Evolutionary conservation across 2,329 filamentous ascomycete species (phyloP).

Genomic region (Colletotrichum liaoningense): DNA sequence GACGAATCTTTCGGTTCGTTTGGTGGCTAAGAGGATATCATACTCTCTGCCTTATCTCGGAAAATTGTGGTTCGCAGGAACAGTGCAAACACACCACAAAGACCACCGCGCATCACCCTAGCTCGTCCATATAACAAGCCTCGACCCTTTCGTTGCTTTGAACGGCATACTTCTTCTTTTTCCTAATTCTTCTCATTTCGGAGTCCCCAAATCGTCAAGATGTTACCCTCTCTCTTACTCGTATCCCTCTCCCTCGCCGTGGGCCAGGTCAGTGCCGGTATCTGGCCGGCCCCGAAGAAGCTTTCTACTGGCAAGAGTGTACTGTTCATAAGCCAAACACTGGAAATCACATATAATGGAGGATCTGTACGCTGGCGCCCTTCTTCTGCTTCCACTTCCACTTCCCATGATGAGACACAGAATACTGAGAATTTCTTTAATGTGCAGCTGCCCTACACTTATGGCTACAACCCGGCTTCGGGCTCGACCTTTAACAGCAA

Average conservation of each 20-base stretch:
- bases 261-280: slow-evolving; percentile 55
- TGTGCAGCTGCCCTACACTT: slow-evolving; percentile 60
- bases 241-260: slow-evolving; percentile 53
- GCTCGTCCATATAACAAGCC: slow-evolving; percentile 16
- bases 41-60: background rate
- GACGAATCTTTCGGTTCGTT: background rate
- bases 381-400: slow-evolving; percentile 41
- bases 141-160: background rate
- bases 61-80: background rate
- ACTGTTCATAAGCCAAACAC: slow-evolving; percentile 63
- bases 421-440: slow-evolving; percentile 48
- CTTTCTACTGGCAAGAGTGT: slow-evolving; percentile 63
- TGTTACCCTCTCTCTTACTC: slow-evolving; percentile 48
- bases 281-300: slow-evolving; percentile 68
- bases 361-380: slow-evolving; percentile 62
- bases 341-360: slow-evolving; percentile 70
- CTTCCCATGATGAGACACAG: slow-evolving; percentile 33
- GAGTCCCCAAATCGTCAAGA: slow-evolving; percentile 26
- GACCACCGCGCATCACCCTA: background rate
- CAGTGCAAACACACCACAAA: background rate
- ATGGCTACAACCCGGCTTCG: slow-evolving; percentile 54
- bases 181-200: background rate
- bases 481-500: slow-evolving; percentile 58
- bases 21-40: slow-evolving; percentile 2
- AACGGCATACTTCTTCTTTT: background rate